phyloP scores from a whole-genome alignment of 495 filamentous ascomycete species.

The Neurospora sublineolata region DNA sequence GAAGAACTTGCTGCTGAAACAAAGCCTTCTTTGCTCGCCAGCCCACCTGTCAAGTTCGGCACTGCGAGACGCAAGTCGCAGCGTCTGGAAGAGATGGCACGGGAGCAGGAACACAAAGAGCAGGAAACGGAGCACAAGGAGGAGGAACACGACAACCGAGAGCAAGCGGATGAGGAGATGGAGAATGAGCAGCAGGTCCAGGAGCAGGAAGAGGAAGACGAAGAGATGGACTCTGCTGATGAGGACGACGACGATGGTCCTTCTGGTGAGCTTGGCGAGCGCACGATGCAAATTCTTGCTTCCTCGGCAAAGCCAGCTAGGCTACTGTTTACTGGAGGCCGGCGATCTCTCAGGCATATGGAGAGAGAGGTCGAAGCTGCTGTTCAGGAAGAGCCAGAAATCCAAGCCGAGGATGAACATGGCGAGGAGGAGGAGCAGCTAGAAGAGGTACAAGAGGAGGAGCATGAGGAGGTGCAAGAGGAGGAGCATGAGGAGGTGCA shows the following conservation, averaged over 20 bases:
- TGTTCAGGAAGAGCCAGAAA: neutral
- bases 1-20: neutral
- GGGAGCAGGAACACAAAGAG: neutral
- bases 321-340: neutral
- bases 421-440: neutral
- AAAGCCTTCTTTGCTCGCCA: conserved; percentile 28
- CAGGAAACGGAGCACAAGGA: neutral
- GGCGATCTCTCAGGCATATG: neutral
- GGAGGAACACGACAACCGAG: neutral
- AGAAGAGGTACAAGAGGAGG: neutral
- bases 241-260: neutral
- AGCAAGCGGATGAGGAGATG: neutral
- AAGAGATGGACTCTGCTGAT: conserved; percentile 6
- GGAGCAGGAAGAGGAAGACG: neutral
- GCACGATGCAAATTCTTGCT: neutral
- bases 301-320: neutral
- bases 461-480: neutral
- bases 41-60: neutral
- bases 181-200: neutral
- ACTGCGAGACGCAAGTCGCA: neutral
- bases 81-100: neutral
- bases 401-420: neutral
- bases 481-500: neutral
- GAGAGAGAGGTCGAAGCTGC: neutral
- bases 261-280: neutral